Base-by-base conservation (phyloP, 352 stramenopile species). In the Globisporangium viniferum region DNA sequence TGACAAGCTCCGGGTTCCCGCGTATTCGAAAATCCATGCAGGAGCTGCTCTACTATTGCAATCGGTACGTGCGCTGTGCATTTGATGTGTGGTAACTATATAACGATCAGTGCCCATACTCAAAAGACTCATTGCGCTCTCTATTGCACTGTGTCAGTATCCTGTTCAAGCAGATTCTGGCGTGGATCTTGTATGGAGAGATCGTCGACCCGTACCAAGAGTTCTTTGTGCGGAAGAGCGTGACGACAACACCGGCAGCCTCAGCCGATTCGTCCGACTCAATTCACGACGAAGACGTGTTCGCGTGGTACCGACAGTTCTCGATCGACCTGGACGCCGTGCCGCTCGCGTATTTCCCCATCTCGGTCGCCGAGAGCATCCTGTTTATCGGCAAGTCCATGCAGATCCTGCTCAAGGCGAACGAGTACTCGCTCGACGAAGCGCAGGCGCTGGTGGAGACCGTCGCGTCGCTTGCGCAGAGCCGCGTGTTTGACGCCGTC, bases 131-230 rank as follows among this genome's bases (percentile, higher is more conserved):
- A 48, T 29, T 58, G 44, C 22, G 48, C 58, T 64, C n/a, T 29
- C 5, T 14, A 46, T 27, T 59, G 54, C n/a, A 33, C 57, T 59
- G 20, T 14, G 8, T 3, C 68, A 91, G 81, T 20, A 81, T 93
- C 4, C 60, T 93, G 29, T 92, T 82, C 36, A 89, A 91, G 65
- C 87, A 95, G 46, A 90, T 93, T n/a, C 59, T 93, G n/a, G 74
- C 82, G 58, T 95, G 85, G 85, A 92, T 95, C 77, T 59, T 90
- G 9, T 85, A 89, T 55, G 82, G 82, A 4, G 80, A 91, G 33
- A 74, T 92, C 35, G 66, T 90, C 9, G 87, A 95, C 31, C 87
- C 87, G 49, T 83, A 81, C 56, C 63, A 71, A 29, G 87, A 95
- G 60, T 95, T 95, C 75, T 93, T 95, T 72, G 75, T 95, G 15